Conservation (phyloP, 2,329 filamentous ascomycete genomes). For the Fusarium lateritium region DNA sequence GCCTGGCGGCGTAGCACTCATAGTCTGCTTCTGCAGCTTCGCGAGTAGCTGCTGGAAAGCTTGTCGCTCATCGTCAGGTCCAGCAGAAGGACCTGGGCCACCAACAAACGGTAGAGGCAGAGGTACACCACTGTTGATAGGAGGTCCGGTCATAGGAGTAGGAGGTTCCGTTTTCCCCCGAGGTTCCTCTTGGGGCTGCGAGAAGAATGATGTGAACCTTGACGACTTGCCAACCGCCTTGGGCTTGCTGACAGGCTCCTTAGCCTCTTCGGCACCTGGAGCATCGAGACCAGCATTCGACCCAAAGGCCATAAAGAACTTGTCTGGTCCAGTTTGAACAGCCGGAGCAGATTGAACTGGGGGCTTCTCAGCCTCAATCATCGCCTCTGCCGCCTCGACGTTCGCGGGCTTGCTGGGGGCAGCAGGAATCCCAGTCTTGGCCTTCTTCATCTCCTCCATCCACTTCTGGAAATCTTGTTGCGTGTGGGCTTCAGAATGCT, state of each 20-base stretch:
- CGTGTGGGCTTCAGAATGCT: conserved; percentile 80
- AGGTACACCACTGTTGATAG: conserved; percentile 32
- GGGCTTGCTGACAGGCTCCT: conserved; percentile 61
- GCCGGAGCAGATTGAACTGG: conserved; percentile 73
- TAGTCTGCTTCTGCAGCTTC: conserved; percentile 78
- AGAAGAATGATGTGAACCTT: conserved; percentile 87
- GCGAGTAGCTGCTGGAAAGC: conserved; percentile 87
- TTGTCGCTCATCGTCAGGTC: conserved; percentile 80
- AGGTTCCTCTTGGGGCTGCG: conserved; percentile 64
- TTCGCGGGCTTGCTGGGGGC: conserved; percentile 56
- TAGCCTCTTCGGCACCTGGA: conserved; percentile 66
- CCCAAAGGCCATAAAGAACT: conserved; percentile 78
- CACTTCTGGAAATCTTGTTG: conserved; percentile 95
- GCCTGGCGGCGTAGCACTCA: conserved; percentile 62
- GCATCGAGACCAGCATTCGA: conserved; percentile 60
- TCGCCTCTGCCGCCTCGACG: conserved; percentile 54
- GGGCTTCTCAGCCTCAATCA: conserved; percentile 64
- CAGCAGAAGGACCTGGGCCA: conserved; percentile 51
- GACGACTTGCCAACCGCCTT: conserved; percentile 79
- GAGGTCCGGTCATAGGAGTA: conserved; percentile 57
- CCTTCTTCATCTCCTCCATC: conserved; percentile 90
- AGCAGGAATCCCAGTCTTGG: conserved; percentile 60
- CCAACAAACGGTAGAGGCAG: conserved; percentile 34
- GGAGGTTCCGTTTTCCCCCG: conserved; percentile 65
- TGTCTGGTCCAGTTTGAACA: conserved; percentile 78